These are phyloP conservation scores for Cucurbita argyrosperma DNA, from an alignment of 306 rosid genomes.

Conservation along the genomic window DNA sequence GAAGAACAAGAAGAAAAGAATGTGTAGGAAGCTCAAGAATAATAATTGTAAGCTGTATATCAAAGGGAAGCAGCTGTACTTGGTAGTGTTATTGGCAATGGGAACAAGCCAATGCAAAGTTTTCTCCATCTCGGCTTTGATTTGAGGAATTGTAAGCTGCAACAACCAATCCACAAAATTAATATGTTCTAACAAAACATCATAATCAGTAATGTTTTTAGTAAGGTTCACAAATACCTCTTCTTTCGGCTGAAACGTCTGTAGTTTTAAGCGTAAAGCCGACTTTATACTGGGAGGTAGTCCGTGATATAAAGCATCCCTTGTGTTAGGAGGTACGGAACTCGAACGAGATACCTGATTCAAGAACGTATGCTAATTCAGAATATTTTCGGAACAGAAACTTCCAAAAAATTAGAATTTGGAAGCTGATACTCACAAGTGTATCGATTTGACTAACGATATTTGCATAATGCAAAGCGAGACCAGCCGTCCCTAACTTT, in stretches of 20 bases:
- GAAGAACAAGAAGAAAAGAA: not conserved
- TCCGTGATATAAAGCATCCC: slow-evolving; percentile 93
- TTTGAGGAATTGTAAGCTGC: slow-evolving; percentile 82
- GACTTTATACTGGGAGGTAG: slow-evolving; percentile 81
- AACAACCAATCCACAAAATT: not conserved
- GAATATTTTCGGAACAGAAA: not conserved
- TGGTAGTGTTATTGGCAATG: slow-evolving; percentile 77
- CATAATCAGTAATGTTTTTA: not conserved
- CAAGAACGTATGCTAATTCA: not conserved
- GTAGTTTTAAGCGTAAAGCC: slow-evolving; percentile 64
- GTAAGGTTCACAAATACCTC: slow-evolving; percentile 34
- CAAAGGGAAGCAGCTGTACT: slow-evolving; percentile 34
- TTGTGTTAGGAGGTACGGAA: slow-evolving; percentile 88
- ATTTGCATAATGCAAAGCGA: slow-evolving; percentile 91
- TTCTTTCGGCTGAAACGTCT: slow-evolving; percentile 75
- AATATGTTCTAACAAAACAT: not conserved
- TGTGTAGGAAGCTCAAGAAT: slow-evolving; percentile 1
- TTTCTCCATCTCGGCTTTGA: slow-evolving; percentile 95
- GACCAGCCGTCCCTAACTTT: slow-evolving; percentile 89
- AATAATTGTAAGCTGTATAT: not conserved
- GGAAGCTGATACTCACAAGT: slow-evolving; percentile 46
- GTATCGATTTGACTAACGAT: slow-evolving; percentile 84
- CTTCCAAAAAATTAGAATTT: not conserved
- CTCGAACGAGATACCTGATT: slow-evolving; percentile 88
- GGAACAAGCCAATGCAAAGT: slow-evolving; percentile 93